Evolutionary conservation across 768 basidiomycete genomes (phyloP).

Genomic region (Hemileccinum impolitum): DNA sequence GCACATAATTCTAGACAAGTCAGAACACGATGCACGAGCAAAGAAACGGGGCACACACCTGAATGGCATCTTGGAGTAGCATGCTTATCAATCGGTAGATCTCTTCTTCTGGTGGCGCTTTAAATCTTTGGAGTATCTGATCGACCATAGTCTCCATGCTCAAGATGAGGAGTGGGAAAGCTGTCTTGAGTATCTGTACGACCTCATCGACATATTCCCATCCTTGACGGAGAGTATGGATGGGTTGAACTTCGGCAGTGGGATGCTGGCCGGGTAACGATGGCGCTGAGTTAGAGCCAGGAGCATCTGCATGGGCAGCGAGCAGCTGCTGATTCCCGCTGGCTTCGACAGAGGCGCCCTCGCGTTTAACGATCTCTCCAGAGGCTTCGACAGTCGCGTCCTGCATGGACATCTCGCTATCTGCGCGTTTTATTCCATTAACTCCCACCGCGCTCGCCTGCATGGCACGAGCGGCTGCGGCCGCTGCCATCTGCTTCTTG

Average conservation of each 20-base stretch:
- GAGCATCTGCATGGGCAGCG: constrained; percentile 16
- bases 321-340: constrained; percentile 25
- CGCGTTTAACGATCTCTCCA: constrained; percentile 27
- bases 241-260: constrained; percentile 20
- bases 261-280: constrained; percentile 16
- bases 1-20: constrained; percentile 55
- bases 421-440: constrained; percentile 30
- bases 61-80: constrained; percentile 82
- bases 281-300: constrained; percentile 7
- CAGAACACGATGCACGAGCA: not conserved
- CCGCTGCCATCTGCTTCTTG: constrained; percentile 40
- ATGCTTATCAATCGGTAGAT: constrained; percentile 88
- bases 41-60: constrained; percentile 44
- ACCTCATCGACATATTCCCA: constrained; percentile 94
- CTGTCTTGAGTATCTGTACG: constrained; percentile 89
- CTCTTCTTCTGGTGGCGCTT: constrained; percentile 87
- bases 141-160: constrained; percentile 98
- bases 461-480: constrained; percentile 32
- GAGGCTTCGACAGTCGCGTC: constrained; percentile 26
- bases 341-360: constrained; percentile 15
- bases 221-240: constrained; percentile 54
- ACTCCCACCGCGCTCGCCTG: constrained; percentile 29
- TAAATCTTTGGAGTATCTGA: constrained; percentile 87
- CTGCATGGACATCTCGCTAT: constrained; percentile 30
- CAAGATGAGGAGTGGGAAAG: constrained; percentile 90